A percentile compares a stretch with the other conserved stretches of the same genome.
Evolutionary conservation across 257 asterid genomes (phyloP).

Genomic region (Primulina tabacum): DNA sequence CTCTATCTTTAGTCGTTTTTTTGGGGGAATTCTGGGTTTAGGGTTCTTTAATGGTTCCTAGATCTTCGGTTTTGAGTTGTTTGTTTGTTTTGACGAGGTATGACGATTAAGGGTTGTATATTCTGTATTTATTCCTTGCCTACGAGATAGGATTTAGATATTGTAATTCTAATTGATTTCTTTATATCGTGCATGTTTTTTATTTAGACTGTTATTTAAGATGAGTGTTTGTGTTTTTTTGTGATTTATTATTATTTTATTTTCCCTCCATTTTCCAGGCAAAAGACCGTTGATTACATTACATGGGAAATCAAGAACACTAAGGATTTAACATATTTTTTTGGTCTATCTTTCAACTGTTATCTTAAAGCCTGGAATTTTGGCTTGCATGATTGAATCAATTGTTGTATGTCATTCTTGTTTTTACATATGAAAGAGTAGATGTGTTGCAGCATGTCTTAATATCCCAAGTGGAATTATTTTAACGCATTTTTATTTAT

Average conservation of each 20-base stretch:
- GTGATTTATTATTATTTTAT: background rate
- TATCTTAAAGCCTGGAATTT: background rate
- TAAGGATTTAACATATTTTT: conserved; percentile 1
- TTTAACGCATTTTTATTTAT: background rate
- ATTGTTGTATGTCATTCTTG: conserved; percentile 6
- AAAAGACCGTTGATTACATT: background rate
- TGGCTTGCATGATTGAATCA: conserved; percentile 7
- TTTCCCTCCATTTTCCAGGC: background rate
- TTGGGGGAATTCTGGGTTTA: conserved; percentile 7
- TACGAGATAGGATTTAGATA: background rate
- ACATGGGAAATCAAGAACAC: background rate
- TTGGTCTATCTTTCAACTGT: background rate
- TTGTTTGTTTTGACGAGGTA: background rate
- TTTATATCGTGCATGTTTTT: background rate
- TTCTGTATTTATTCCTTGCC: background rate
- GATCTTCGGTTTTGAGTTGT: conserved; percentile 3
- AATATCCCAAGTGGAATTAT: background rate
- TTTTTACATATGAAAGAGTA: background rate
- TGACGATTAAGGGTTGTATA: background rate
- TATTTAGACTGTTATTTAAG: background rate
- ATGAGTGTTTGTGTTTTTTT: background rate
- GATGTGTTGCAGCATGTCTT: background rate
- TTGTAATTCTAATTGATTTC: conserved; percentile 8
- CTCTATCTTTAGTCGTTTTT: conserved; percentile 1
- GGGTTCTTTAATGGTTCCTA: background rate